Base-by-base conservation (phyloP, 352 stramenopile genomes). In the Phytophthora niederhauseri region DNA sequence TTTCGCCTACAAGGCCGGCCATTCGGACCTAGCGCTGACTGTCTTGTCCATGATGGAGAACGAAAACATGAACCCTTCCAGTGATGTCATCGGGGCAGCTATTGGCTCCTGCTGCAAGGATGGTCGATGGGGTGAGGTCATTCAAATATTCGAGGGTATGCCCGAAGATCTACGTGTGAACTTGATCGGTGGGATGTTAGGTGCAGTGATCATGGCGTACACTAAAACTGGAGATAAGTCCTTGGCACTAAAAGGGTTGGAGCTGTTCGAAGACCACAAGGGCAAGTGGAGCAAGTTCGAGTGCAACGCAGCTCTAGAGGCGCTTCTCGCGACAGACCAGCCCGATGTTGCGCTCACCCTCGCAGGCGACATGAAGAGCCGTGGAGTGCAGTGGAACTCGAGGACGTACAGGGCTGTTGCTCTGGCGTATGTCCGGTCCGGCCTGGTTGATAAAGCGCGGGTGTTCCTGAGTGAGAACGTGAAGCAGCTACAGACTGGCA, bases 21-120 rank as follows among this genome's bases (percentile, higher is more conserved):
- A 72, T 14, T 78, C 78, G 48, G 81, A 89, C 28, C 38, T 92
- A 15, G 78, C 84, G 45, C 64, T 81, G 9, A 80, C 88, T 11
- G 66, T 81, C 51, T 75, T 88, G 46, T 61, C 70, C n/a, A 75
- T 53, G 6, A 62, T 88, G 55, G 58, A 78, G 17, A 61, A 76
- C 1, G 53, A 57, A 31, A 77, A 80, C 31, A 79, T 85, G 22
- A 46, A 60, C 49, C 67, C 74, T 6, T 76, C 80, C n/a, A 76
- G 78, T 57, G 84, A 68, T 48, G 79, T 85, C 52, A 89, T 83
- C 64, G 83, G 81, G 54, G 87, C 80, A 41, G 78, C 84, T 26
- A 78, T 93, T 48, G 69, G 72, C 9, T 79, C 82, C 20, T 91
- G 81, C 45, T 78, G 81, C 22, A 87, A 88, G 62, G 68, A 68